Evolutionary conservation across 371 early-diverging fungal genomes (phyloP), one percentile per base, ranked within the genome.

Genomic region (Blakeslea trispora): DNA sequence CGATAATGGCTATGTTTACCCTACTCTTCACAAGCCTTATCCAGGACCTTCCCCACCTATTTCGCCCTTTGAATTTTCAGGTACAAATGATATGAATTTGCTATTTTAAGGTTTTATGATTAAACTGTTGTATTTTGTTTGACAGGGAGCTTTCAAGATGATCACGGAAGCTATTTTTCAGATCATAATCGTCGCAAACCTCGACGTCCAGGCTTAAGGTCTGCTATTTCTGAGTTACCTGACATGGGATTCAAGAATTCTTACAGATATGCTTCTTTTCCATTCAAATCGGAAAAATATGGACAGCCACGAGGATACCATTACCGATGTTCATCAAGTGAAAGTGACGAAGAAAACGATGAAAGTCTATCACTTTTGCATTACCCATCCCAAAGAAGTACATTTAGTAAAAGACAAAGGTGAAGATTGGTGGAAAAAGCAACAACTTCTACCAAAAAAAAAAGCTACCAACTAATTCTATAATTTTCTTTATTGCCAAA

Each of bases 1-100:
- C 41, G 73, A 77, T 45, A 69, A 71, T 32, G 64, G 53, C 10
- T 77, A 69, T 53, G 73, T 77, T 13, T 77, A 77, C 39, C 66
- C 64, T 10, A 52, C 51, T 19, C 39, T 47, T 8, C 37, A 37
- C 18, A 40, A 24, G 11, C 9, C 63, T 24, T 68, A 68, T 28
- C 71, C 69, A 24, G 32, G 61, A 15, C 28, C 64, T 31, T 62
- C 64, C 19, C 53, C 71, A 7, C 60, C 67, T 11, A 53, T 54
- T 19, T 53, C 40, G 15, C 32, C 15, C 21, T 50, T 49, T 50
- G 51, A 58, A 39, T 42, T 43, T 14, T 35, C 59, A 46, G n/a
- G 45, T 45, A 51, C 46, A 39, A 19, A 51, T n/a, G 8, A 35
- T 24, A 50, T 23, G n/a, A n/a, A n/a, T n/a, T n/a, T n/a, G n/a